Conservation (phyloP, 2,329 filamentous ascomycete species). For the Diaporthe vexans region DNA sequence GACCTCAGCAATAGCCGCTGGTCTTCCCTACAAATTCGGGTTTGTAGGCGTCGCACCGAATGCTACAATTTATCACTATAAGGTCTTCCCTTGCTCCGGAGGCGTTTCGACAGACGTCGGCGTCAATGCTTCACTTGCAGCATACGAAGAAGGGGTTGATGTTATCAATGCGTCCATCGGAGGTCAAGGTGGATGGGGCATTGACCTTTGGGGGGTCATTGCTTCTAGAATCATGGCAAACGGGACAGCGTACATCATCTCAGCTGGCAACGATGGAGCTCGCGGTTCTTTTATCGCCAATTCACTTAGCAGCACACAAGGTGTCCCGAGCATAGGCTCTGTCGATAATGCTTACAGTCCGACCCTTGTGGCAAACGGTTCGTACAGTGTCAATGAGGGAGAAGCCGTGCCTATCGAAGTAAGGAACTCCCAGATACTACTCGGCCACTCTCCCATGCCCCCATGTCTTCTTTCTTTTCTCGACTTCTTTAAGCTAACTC, state of each 20-base stretch:
- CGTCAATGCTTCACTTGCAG: constrained; percentile 30
- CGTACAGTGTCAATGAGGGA: constrained; percentile 31
- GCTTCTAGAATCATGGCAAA: constrained; percentile 25
- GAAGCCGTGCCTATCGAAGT: constrained; percentile 21
- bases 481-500: background rate
- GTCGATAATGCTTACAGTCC: constrained; percentile 35
- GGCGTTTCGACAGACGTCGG: constrained; percentile 17
- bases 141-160: constrained; percentile 32
- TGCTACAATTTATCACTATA: constrained; percentile 25
- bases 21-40: constrained; percentile 24
- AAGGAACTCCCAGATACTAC: background rate
- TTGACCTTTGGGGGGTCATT: constrained; percentile 25
- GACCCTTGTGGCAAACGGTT: constrained; percentile 9
- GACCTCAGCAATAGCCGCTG: constrained; percentile 27
- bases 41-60: constrained; percentile 30
- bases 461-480: no score
- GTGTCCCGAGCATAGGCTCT: constrained; percentile 32
- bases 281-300: constrained; percentile 23
- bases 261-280: constrained; percentile 32
- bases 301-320: constrained; percentile 23
- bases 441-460: background rate
- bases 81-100: constrained; percentile 32
- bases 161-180: constrained; percentile 35
- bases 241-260: constrained; percentile 25
- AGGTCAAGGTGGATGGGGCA: constrained; percentile 29